A percentile compares a stretch with the other conserved stretches of the same genome.
phyloP scores from a whole-genome alignment of 306 rosid genomes.

The Fagus crenata region DNA sequence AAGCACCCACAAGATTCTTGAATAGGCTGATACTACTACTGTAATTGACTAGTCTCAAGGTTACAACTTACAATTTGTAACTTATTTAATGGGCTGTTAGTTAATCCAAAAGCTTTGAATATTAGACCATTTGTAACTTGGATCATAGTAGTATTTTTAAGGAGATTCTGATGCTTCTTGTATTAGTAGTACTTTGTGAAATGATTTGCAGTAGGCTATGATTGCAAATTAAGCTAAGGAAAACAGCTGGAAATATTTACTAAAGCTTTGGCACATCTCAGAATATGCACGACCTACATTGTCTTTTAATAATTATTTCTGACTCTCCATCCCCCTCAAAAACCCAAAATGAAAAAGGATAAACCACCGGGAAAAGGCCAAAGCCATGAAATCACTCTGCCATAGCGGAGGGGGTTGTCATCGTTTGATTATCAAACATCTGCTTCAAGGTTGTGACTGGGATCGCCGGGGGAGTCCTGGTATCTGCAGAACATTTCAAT shows the following conservation, averaged over 20 bases:
- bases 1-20: no score
- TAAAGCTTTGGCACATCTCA: slow-evolving; percentile 3
- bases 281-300: not conserved
- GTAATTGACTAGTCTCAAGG: no score
- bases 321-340: not conserved
- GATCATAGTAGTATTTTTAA: no score
- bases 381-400: not conserved
- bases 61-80: no score
- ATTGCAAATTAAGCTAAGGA: not conserved
- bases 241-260: not conserved
- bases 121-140: no score
- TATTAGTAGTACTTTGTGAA: no score
- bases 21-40: no score
- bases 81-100: no score
- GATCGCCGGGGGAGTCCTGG: slow-evolving; percentile 58
- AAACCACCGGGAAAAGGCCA: not conserved
- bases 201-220: not conserved
- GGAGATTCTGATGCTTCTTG: no score
- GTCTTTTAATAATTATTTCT: not conserved
- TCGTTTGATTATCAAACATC: slow-evolving; percentile 12
- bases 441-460: slow-evolving; percentile 48
- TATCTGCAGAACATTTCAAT: slow-evolving; percentile 53
- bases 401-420: not conserved
- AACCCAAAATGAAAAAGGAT: not conserved
- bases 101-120: no score